Conservation (phyloP, 495 filamentous ascomycete species). For the Glarea lozoyensis region DNA sequence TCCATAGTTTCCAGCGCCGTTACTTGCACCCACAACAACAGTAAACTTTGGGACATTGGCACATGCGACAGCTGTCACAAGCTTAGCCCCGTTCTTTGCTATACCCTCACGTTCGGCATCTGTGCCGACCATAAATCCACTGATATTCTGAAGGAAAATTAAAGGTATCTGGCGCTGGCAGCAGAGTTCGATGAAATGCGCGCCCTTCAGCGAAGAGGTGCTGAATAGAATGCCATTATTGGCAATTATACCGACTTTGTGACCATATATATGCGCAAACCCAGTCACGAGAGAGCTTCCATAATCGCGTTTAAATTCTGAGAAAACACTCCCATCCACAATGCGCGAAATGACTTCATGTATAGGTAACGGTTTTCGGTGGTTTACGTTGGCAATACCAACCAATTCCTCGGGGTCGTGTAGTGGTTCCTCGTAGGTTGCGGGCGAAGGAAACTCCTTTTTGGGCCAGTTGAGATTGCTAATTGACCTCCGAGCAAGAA, state of each 20-base stretch:
- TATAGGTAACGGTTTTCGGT: conserved; percentile 72
- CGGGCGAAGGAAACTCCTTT: conserved; percentile 17
- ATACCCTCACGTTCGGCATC: conserved; percentile 93
- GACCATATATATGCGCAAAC: conserved; percentile 83
- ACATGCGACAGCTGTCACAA: conserved; percentile 92
- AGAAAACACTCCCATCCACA: conserved; percentile 82
- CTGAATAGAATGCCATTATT: conserved; percentile 99
- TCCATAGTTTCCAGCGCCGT: conserved; percentile 64
- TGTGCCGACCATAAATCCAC: conserved; percentile 93
- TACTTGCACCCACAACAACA: conserved; percentile 84
- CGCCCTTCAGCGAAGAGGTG: conserved; percentile 81
- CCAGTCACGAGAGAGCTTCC: conserved; percentile 87
- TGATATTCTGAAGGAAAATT: conserved; percentile 93
- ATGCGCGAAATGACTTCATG: conserved; percentile 92
- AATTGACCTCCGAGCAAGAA: conserved; percentile 74
- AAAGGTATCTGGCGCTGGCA: conserved; percentile 81
- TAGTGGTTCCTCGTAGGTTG: conserved; percentile 54
- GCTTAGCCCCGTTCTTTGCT: conserved; percentile 95
- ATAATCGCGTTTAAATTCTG: conserved; percentile 93
- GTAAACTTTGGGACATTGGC: conserved; percentile 97
- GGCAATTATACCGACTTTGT: conserved; percentile 86
- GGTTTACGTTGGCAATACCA: conserved; percentile 83
- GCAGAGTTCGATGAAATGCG: conserved; percentile 98
- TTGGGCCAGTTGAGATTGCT: conserved; percentile 80
- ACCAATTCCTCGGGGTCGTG: conserved; percentile 74